Percentiles rank a stretch among this genome's conserved stretches.
Conservation (phyloP, 768 basidiomycete genomes). For the Leccinum barrowsii region DNA sequence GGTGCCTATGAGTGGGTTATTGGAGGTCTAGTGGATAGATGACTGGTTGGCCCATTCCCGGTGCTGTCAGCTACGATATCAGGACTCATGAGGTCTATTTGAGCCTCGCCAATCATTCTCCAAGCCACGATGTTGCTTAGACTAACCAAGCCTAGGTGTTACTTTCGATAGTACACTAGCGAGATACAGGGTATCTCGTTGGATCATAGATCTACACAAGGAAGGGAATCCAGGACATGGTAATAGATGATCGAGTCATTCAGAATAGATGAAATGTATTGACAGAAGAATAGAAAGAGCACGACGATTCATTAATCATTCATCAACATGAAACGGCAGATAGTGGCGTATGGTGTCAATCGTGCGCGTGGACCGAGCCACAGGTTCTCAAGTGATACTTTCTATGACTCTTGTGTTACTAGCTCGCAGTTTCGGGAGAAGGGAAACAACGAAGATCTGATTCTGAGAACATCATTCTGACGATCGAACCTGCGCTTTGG, state of each 20-base stretch:
- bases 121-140: not conserved
- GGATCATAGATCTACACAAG: not conserved
- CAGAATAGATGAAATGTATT: no score
- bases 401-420: no score
- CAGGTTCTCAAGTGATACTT: no score
- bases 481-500: no score
- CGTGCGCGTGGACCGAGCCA: no score
- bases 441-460: no score
- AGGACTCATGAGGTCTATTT: not conserved
- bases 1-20: conserved; percentile 91
- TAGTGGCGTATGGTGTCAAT: not conserved
- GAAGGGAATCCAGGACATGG: no score
- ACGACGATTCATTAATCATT: not conserved
- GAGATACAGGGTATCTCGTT: not conserved
- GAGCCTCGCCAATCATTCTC: not conserved
- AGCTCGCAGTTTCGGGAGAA: no score
- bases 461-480: no score
- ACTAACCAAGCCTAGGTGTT: not conserved
- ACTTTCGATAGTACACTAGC: not conserved
- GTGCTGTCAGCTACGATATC: not conserved
- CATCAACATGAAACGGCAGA: not conserved
- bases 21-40: conserved; percentile 40
- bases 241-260: no score
- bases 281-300: no score
- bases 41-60: not conserved